phyloP scores from a whole-genome alignment of 805 yeast species.

The Maudiozyma serrabonitensis region DNA sequence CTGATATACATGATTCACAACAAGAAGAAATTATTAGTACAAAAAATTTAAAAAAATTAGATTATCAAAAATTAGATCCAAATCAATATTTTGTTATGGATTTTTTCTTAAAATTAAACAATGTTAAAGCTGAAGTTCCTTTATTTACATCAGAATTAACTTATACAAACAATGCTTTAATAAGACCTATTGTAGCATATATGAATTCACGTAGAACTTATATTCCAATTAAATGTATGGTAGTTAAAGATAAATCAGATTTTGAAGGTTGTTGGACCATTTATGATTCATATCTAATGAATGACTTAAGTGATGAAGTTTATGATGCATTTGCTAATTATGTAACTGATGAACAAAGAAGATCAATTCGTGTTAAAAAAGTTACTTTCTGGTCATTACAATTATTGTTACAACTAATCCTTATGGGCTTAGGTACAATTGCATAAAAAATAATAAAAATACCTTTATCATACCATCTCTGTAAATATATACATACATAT shows the following conservation, averaged over 20 bases:
- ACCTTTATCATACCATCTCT: background rate
- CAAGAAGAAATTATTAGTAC: background rate
- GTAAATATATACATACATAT: background rate
- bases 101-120: conserved; percentile 65
- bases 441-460: conserved; percentile 28
- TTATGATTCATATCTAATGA: conserved; percentile 85
- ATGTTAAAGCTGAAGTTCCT: conserved; percentile 85
- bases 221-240: conserved; percentile 76
- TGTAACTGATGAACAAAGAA: conserved; percentile 76
- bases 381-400: conserved; percentile 93
- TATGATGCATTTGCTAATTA: conserved; percentile 85
- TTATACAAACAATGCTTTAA: conserved; percentile 84
- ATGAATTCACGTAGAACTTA: conserved; percentile 84
- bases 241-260: conserved; percentile 68
- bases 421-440: conserved; percentile 74
- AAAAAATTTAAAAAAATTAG: conserved; percentile 9
- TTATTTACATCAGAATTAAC: conserved; percentile 77
- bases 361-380: conserved; percentile 61
- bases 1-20: background rate
- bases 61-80: conserved; percentile 13
- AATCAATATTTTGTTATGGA: conserved; percentile 66
- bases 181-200: conserved; percentile 91
- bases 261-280: conserved; percentile 96
- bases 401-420: conserved; percentile 64
- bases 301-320: conserved; percentile 79